phyloP scores from a whole-genome alignment of 805 yeast species.

The Starmerella vitae region DNA sequence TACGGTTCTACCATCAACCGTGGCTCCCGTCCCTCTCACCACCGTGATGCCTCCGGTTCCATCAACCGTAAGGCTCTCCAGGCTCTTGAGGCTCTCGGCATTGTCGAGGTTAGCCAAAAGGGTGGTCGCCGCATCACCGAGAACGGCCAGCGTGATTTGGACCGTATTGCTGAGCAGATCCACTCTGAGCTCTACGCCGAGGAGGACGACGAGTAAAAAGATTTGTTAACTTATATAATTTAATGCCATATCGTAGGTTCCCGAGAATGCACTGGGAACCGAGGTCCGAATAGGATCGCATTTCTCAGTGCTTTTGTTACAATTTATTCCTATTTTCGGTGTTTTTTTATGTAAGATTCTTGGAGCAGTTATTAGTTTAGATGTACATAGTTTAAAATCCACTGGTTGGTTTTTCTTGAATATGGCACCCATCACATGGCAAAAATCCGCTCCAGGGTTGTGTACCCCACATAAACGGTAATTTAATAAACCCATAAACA shows the following conservation, averaged over 20 bases:
- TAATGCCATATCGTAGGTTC: conserved; percentile 17
- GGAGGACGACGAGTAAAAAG: conserved; percentile 20
- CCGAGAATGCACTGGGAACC: conserved; percentile 21
- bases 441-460: too few relatives aligned
- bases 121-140: conserved; percentile 99
- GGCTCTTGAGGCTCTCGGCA: conserved; percentile 96
- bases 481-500: too few relatives aligned
- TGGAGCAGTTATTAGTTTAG: too few relatives aligned
- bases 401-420: too few relatives aligned
- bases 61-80: conserved; percentile 97
- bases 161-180: conserved; percentile 99
- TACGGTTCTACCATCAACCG: conserved; percentile 99
- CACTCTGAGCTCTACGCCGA: conserved; percentile 70
- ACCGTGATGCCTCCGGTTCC: conserved; percentile 98
- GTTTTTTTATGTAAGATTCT: too few relatives aligned
- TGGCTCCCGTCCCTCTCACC: conserved; percentile 97
- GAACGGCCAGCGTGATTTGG: conserved; percentile 99
- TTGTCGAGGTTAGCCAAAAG: conserved; percentile 87
- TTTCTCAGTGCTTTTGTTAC: background rate
- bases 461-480: too few relatives aligned
- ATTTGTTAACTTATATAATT: conserved; percentile 7
- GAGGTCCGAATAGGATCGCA: conserved; percentile 16
- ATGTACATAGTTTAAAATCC: too few relatives aligned
- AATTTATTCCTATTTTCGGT: background rate
- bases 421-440: too few relatives aligned